These are phyloP conservation scores for Heimioporus sp. DNA, from an alignment of 768 basidiomycete species.

Conservation along the genomic window DNA sequence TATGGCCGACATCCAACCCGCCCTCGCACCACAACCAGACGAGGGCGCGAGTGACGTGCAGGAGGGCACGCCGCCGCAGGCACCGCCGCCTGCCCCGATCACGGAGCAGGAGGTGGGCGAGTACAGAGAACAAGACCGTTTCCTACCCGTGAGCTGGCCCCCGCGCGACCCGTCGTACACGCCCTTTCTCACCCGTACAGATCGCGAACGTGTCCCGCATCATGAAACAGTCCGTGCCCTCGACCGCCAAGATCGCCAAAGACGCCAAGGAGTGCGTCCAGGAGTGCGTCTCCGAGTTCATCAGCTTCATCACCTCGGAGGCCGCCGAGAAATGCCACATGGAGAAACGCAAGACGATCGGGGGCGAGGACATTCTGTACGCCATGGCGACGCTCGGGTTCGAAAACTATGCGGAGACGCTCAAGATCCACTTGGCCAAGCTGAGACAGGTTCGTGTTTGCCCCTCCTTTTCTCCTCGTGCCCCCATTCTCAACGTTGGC, in stretches of 20 bases:
- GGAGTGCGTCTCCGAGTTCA: slow-evolving; percentile 98
- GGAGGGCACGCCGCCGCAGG: slow-evolving; percentile 36
- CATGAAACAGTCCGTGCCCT: slow-evolving; percentile 90
- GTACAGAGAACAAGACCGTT: slow-evolving; percentile 93
- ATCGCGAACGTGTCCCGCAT: slow-evolving; percentile 98
- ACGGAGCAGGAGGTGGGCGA: slow-evolving; percentile 94
- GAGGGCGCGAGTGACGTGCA: slow-evolving; percentile 32
- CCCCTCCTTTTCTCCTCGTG: no score
- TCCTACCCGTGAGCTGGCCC: slow-evolving; percentile 70
- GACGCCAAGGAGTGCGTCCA: slow-evolving; percentile 99
- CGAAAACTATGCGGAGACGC: slow-evolving; percentile 89
- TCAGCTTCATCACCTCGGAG: slow-evolving; percentile 95
- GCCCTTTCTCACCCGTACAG: slow-evolving; percentile 37
- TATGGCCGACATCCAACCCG: slow-evolving; percentile 35
- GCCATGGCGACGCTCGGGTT: slow-evolving; percentile 94
- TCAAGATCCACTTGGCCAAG: slow-evolving; percentile 92
- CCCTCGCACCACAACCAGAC: slow-evolving; percentile 40
- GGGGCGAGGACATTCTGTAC: slow-evolving; percentile 94
- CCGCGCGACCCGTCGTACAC: neutral
- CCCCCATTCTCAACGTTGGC: neutral
- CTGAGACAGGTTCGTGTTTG: slow-evolving; percentile 74
- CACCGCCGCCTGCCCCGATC: slow-evolving; percentile 64
- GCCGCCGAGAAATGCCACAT: slow-evolving; percentile 92
- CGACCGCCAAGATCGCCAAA: slow-evolving; percentile 93
- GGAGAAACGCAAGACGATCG: slow-evolving; percentile 97